These are phyloP conservation scores for Stagonosporopsis chrysanthemi DNA, from an alignment of 2,329 filamentous ascomycete genomes.

Conservation along the genomic window DNA sequence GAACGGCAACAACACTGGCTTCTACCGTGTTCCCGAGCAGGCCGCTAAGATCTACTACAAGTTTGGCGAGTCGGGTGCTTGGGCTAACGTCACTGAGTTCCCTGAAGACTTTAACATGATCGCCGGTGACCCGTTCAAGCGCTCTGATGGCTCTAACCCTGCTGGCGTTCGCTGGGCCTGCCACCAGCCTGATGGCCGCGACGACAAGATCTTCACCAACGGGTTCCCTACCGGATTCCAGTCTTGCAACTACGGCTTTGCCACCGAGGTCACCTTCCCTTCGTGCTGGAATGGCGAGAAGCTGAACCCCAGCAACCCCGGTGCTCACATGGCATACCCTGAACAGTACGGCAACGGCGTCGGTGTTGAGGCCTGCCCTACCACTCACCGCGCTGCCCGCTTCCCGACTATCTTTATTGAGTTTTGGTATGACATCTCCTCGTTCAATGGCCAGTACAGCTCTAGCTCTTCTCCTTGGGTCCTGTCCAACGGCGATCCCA, in stretches of 20 bases:
- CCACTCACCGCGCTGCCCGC: conserved; percentile 38
- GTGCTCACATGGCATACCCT: conserved; percentile 52
- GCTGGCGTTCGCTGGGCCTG: conserved; percentile 46
- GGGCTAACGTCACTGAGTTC: conserved; percentile 48
- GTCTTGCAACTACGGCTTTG: conserved; percentile 47
- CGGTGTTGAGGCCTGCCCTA: conserved; percentile 46
- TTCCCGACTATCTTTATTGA: conserved; percentile 51
- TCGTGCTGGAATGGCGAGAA: conserved; percentile 49
- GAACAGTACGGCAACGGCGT: conserved; percentile 27
- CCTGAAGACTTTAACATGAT: conserved; percentile 49
- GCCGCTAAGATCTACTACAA: conserved; percentile 51
- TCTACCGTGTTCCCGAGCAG: conserved; percentile 47
- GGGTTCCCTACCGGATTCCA: conserved; percentile 50
- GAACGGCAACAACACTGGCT: conserved; percentile 47
- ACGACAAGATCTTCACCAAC: conserved; percentile 35
- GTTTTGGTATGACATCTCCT: conserved; percentile 49
- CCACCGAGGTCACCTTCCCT: conserved; percentile 47
- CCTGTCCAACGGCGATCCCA: conserved; percentile 48
- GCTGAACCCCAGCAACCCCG: conserved; percentile 42
- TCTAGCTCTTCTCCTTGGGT: conserved; percentile 44
- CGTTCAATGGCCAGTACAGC: conserved; percentile 45
- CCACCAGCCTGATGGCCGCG: conserved; percentile 33
- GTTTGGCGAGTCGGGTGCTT: conserved; percentile 42
- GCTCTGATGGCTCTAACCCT: conserved; percentile 39
- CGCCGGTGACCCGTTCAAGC: conserved; percentile 43